Percentiles rank a stretch among this genome's conserved stretches.
Evolutionary conservation across 116 monocot species (phyloP).

Genomic region (Iris pallida): DNA sequence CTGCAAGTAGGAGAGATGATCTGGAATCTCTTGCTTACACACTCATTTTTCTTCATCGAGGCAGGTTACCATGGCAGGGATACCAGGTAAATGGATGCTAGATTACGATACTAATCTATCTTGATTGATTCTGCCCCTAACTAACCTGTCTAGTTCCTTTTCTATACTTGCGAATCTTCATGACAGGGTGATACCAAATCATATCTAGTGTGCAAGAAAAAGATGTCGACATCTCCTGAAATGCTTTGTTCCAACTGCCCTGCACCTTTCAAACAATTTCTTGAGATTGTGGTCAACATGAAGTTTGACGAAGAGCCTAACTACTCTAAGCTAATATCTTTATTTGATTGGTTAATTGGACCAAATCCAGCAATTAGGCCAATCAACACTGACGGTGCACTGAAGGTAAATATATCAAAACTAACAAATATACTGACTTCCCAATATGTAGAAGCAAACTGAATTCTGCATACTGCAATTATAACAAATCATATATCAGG

Average conservation of each 20-base stretch:
- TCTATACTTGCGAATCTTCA: slow-evolving; percentile 6
- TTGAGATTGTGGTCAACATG: slow-evolving; percentile 76
- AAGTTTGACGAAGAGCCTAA: slow-evolving; percentile 96
- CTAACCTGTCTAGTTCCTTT: not conserved
- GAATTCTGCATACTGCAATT: too few relatives aligned
- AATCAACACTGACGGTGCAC: slow-evolving; percentile 83
- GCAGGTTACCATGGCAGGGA: slow-evolving; percentile 94
- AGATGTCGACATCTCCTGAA: slow-evolving; percentile 89
- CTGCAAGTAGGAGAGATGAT: slow-evolving; percentile 96
- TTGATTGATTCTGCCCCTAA: not conserved
- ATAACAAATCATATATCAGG: slow-evolving; percentile 38
- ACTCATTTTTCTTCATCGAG: slow-evolving; percentile 76
- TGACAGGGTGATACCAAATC: slow-evolving; percentile 81
- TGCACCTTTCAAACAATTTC: slow-evolving; percentile 75
- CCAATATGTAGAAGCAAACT: too few relatives aligned
- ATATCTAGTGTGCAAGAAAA: slow-evolving; percentile 89
- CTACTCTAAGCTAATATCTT: slow-evolving; percentile 69
- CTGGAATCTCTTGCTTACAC: slow-evolving; percentile 96
- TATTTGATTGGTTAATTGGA: slow-evolving; percentile 77
- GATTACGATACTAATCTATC: not conserved
- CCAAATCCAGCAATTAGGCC: slow-evolving; percentile 63
- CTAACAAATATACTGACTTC: too few relatives aligned
- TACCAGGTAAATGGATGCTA: slow-evolving; percentile 56
- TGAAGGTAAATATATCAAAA: slow-evolving; percentile 38
- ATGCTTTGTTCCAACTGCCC: slow-evolving; percentile 70